Conservation (phyloP, 2,329 filamentous ascomycete species). For the Pseudogymnoascus sp. region DNA sequence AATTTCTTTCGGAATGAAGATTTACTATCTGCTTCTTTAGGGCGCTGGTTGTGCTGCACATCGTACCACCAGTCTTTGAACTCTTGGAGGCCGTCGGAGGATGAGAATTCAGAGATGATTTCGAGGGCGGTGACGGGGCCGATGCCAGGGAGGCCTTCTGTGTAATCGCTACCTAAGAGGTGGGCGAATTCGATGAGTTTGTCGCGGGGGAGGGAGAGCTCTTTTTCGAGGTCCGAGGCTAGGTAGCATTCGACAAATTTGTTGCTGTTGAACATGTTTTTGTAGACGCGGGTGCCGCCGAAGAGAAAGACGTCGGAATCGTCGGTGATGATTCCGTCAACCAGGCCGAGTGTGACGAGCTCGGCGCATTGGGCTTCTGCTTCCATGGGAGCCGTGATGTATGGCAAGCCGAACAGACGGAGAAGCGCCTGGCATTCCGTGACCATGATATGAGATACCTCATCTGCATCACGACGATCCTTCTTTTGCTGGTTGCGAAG, state of each 20-base stretch:
- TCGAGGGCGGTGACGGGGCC: constrained; percentile 93
- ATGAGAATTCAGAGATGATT: constrained; percentile 80
- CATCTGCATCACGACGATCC: constrained; percentile 89
- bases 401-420: constrained; percentile 84
- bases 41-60: constrained; percentile 60
- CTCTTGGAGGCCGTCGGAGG: constrained; percentile 47
- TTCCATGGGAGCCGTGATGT: constrained; percentile 97
- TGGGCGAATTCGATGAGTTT: constrained; percentile 87
- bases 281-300: constrained; percentile 92
- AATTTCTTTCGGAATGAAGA: constrained; percentile 78
- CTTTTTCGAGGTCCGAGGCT: constrained; percentile 71
- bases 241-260: constrained; percentile 98
- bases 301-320: constrained; percentile 96
- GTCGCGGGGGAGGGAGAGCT: constrained; percentile 76
- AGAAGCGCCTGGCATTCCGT: constrained; percentile 89
- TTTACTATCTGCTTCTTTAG: constrained; percentile 51
- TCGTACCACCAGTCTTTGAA: constrained; percentile 85
- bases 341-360: constrained; percentile 74
- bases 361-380: constrained; percentile 96
- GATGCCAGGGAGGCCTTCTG: constrained; percentile 80
- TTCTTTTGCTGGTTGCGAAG: constrained; percentile 93
- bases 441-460: constrained; percentile 94
- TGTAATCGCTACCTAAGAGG: constrained; percentile 88
- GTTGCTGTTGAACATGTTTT: constrained; percentile 99
- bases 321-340: constrained; percentile 96